A percentile compares a stretch with the other conserved stretches of the same genome.
phyloP scores from a whole-genome alignment of 495 filamentous ascomycete genomes.

The Cercophora scortea region DNA sequence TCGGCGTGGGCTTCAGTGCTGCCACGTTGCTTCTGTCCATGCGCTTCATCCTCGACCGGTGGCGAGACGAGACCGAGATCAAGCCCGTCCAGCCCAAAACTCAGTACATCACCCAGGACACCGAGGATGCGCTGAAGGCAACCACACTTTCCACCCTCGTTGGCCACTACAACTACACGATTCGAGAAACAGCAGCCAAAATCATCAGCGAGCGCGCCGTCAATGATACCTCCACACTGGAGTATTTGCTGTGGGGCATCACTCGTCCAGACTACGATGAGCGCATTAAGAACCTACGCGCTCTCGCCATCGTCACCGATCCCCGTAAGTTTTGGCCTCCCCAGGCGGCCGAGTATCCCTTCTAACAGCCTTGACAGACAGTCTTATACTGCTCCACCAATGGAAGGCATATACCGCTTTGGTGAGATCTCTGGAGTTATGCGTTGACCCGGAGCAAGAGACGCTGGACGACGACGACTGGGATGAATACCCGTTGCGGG shows the following conservation, averaged over 20 bases:
- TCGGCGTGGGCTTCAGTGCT: conserved; percentile 30
- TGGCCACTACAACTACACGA: conserved; percentile 43
- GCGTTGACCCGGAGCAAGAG: conserved; percentile 42
- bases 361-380: conserved; percentile 5
- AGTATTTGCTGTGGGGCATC: conserved; percentile 41
- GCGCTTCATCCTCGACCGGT: conserved; percentile 31
- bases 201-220: conserved; percentile 46
- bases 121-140: conserved; percentile 45
- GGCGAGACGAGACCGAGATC: conserved; percentile 40
- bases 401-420: conserved; percentile 42
- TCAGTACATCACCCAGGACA: conserved; percentile 52
- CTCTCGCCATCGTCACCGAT: conserved; percentile 31
- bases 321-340: conserved; percentile 12
- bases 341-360: neutral
- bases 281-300: conserved; percentile 40
- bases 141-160: conserved; percentile 44
- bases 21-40: conserved; percentile 28
- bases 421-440: conserved; percentile 43
- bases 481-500: conserved; percentile 46
- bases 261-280: conserved; percentile 42
- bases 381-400: conserved; percentile 26
- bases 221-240: conserved; percentile 34
- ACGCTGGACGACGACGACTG: conserved; percentile 36
- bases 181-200: conserved; percentile 43
- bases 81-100: conserved; percentile 43